Conservation (phyloP, 2,329 filamentous ascomycete species). For the Magnaporthales sp. region DNA sequence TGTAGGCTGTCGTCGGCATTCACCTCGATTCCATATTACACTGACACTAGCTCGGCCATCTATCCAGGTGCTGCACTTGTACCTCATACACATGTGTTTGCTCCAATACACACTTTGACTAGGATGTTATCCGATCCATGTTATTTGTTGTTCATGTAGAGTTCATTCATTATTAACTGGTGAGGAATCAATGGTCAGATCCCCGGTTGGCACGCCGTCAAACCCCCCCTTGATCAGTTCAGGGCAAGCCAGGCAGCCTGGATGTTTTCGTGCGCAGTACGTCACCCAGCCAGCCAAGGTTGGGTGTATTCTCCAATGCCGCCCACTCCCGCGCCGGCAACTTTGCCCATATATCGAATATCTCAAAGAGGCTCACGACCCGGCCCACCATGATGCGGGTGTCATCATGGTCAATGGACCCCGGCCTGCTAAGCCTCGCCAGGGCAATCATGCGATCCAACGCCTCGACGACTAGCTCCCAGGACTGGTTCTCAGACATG, state of each 20-base stretch:
- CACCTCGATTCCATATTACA: too few relatives aligned
- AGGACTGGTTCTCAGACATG: slow-evolving; percentile 13
- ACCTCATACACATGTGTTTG: too few relatives aligned
- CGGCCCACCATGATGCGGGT: neutral
- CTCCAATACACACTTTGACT: too few relatives aligned
- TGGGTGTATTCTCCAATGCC: neutral
- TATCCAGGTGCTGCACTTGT: too few relatives aligned
- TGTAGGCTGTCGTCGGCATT: too few relatives aligned
- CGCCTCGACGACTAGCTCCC: slow-evolving; percentile 14
- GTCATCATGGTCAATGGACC: neutral
- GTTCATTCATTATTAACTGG: too few relatives aligned
- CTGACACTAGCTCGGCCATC: too few relatives aligned
- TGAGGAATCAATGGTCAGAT: too few relatives aligned
- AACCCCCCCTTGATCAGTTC: neutral
- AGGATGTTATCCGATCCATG: too few relatives aligned
- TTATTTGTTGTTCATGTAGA: too few relatives aligned
- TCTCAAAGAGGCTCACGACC: neutral
- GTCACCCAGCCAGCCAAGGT: neutral
- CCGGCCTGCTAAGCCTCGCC: neutral
- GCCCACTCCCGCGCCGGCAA: neutral
- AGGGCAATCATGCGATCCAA: neutral
- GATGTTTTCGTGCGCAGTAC: neutral
- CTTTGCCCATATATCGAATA: neutral
- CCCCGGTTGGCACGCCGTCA: too few relatives aligned
- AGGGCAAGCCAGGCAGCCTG: neutral